Conservation (phyloP, 306 rosid species). For the Erythrophleum fordii region DNA sequence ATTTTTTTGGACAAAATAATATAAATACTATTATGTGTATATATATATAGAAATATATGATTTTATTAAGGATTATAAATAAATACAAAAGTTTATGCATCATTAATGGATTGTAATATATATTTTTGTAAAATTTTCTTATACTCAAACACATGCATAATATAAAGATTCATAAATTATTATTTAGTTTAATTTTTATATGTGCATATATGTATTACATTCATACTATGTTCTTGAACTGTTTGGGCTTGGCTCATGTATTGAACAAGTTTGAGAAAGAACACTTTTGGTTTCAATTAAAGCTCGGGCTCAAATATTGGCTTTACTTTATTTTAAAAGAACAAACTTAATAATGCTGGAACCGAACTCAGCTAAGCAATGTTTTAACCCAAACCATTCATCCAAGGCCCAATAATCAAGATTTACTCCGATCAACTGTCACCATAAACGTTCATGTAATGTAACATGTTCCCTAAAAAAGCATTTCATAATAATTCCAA, state of each 20-base stretch:
- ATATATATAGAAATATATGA: not conserved
- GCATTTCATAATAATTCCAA: no score
- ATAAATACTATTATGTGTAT: not conserved
- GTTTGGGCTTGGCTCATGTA: not conserved
- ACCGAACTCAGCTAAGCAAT: no score
- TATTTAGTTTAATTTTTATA: not conserved
- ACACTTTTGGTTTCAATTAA: not conserved
- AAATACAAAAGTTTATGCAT: not conserved
- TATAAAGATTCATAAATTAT: not conserved
- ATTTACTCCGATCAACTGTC: no score
- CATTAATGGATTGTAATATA: not conserved
- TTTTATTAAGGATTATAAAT: not conserved
- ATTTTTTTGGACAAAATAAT: not conserved
- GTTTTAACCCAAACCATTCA: no score
- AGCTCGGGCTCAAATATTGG: not conserved
- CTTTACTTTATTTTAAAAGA: not conserved
- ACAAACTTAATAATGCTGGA: no score
- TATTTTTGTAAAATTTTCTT: not conserved
- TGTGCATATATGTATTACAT: not conserved
- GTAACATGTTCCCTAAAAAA: no score
- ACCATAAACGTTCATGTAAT: no score
- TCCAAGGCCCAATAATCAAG: no score
- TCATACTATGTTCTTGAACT: not conserved
- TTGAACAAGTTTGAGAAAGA: not conserved
- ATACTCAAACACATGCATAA: not conserved